Percentiles rank a stretch among this genome's conserved stretches.
These are phyloP conservation scores for Lecanosticta acicola DNA, from an alignment of 2,329 filamentous ascomycete genomes.

Conservation along the genomic window DNA sequence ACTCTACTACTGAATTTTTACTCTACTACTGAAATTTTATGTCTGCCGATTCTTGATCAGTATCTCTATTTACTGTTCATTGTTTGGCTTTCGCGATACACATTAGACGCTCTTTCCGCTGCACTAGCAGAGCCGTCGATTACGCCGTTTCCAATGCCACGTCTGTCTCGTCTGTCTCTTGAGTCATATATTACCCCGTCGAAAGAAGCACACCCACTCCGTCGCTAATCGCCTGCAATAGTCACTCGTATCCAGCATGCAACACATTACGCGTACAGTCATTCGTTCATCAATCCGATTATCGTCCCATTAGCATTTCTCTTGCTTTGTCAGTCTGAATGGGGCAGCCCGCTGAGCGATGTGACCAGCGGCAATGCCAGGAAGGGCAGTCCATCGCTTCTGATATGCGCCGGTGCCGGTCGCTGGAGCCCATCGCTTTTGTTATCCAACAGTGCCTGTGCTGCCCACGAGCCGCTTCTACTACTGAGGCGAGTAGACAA, in stretches of 20 bases:
- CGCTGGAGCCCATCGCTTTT: neutral
- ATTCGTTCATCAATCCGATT: neutral
- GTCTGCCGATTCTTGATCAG: neutral
- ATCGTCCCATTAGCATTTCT: neutral
- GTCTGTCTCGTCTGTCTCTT: no score
- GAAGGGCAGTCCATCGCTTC: neutral
- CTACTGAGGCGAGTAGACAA: neutral
- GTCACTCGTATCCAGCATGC: neutral
- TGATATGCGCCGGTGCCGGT: neutral
- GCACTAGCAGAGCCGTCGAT: constrained; percentile 22
- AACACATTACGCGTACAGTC: no score
- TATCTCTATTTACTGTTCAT: constrained; percentile 4
- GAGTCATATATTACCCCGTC: constrained; percentile 1
- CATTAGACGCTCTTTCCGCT: constrained; percentile 18
- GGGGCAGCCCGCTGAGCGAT: neutral
- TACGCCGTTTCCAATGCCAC: constrained; percentile 9
- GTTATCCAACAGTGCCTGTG: neutral
- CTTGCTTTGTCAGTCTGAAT: neutral
- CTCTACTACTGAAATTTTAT: no score
- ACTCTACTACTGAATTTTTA: no score
- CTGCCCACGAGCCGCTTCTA: neutral
- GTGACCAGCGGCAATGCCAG: neutral
- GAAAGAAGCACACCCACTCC: neutral
- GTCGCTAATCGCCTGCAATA: constrained; percentile 8
- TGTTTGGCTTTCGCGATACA: constrained; percentile 3